Evolutionary conservation across 352 stramenopile genomes (phyloP).

Genomic region (Phytophthora boehmeriae): DNA sequence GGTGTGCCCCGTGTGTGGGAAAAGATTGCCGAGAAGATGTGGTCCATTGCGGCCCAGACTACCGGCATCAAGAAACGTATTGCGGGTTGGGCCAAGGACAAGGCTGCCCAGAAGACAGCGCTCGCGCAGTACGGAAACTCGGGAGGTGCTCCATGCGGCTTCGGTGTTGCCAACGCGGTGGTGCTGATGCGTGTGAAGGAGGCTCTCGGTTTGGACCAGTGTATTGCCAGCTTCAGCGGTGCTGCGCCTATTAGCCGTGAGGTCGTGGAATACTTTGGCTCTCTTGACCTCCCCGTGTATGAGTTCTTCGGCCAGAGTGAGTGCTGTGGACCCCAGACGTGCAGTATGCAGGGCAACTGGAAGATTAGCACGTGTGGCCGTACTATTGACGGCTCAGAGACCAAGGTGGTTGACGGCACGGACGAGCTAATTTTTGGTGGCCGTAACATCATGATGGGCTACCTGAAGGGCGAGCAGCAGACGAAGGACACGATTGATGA

Average conservation of each 20-base stretch:
- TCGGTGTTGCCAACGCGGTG: slow-evolving; percentile 86
- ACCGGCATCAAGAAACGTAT: slow-evolving; percentile 93
- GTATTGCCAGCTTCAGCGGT: slow-evolving; percentile 69
- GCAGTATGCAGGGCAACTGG: slow-evolving; percentile 82
- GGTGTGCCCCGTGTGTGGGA: slow-evolving; percentile 92
- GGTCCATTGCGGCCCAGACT: slow-evolving; percentile 80
- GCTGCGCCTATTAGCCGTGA: slow-evolving; percentile 94
- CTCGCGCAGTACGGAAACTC: slow-evolving; percentile 87
- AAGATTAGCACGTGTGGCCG: slow-evolving; percentile 88
- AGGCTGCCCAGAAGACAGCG: slow-evolving; percentile 76
- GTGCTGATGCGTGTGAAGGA: slow-evolving; percentile 90
- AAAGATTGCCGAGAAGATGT: slow-evolving; percentile 94
- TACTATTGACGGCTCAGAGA: slow-evolving; percentile 76
- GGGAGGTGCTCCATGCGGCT: slow-evolving; percentile 88
- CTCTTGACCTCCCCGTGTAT: slow-evolving; percentile 93
- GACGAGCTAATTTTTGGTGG: slow-evolving; percentile 81
- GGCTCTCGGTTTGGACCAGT: slow-evolving; percentile 92
- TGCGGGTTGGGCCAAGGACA: slow-evolving; percentile 90
- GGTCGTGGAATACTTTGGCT: slow-evolving; percentile 95
- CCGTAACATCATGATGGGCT: slow-evolving; percentile 92
- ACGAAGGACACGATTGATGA: slow-evolving; percentile 92
- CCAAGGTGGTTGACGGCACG: slow-evolving; percentile 58
- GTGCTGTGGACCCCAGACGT: slow-evolving; percentile 84
- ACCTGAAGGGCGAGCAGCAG: slow-evolving; percentile 79
- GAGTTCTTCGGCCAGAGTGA: slow-evolving; percentile 96